Conservation (phyloP, 495 filamentous ascomycete species). For the Penicillium longicatenatum region DNA sequence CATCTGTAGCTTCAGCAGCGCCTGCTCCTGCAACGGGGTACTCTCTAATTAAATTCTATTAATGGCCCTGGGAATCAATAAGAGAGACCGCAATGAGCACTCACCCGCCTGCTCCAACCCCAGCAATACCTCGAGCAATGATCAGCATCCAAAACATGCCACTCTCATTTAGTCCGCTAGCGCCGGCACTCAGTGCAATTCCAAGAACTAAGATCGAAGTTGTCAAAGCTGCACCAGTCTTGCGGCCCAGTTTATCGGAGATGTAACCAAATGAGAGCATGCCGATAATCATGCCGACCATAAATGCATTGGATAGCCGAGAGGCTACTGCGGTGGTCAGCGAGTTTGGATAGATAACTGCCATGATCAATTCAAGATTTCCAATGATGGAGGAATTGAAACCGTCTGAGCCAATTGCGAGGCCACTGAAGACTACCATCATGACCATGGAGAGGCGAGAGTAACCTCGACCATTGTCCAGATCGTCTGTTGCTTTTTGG, state of each 20-base stretch:
- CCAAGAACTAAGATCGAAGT: conserved; percentile 36
- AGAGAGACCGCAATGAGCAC: background rate
- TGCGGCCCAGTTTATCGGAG: conserved; percentile 36
- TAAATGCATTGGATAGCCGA: conserved; percentile 30
- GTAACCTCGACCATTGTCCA: conserved; percentile 11
- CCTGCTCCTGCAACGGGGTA: conserved; percentile 37
- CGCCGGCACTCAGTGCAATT: conserved; percentile 30
- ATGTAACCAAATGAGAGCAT: conserved; percentile 43
- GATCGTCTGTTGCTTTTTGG: background rate
- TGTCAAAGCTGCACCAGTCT: conserved; percentile 35
- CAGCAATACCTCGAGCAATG: conserved; percentile 29
- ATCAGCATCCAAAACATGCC: conserved; percentile 37
- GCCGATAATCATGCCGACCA: conserved; percentile 38
- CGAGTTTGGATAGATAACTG: conserved; percentile 28
- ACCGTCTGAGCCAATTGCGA: conserved; percentile 32
- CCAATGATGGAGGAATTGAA: conserved; percentile 35
- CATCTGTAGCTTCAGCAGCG: conserved; percentile 39
- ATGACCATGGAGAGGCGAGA: conserved; percentile 25
- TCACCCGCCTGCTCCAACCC: conserved; percentile 32
- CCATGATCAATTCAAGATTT: conserved; percentile 32
- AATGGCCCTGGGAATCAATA: background rate
- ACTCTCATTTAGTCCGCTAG: conserved; percentile 25
- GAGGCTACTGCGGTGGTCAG: conserved; percentile 25
- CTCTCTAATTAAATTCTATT: conserved; percentile 18
- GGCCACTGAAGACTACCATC: conserved; percentile 33